Conservation (phyloP, 805 yeast genomes). For the Cyberlindnera japonica region DNA sequence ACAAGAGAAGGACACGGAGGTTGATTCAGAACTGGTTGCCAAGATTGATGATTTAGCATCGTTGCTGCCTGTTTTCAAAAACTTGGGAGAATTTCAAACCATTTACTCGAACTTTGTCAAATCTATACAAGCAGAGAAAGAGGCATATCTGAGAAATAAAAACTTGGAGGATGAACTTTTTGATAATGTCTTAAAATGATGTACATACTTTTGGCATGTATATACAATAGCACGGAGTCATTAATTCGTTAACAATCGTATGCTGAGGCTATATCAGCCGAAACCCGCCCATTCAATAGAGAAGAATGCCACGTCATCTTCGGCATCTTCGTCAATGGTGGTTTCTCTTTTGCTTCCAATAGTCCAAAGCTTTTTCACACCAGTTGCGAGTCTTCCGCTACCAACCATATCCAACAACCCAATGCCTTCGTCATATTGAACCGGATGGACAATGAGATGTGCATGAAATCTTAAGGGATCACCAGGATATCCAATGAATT, state of each 20-base stretch:
- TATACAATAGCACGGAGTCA: no score
- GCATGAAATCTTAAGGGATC: conserved; percentile 91
- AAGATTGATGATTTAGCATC: conserved; percentile 46
- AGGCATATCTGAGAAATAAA: conserved; percentile 31
- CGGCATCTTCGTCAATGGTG: conserved; percentile 17
- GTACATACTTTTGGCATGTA: no score
- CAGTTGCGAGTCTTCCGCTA: conserved; percentile 90
- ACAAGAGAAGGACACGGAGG: conserved; percentile 28
- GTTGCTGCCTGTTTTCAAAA: conserved; percentile 50
- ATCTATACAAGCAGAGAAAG: conserved; percentile 37
- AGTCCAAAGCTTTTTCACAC: conserved; percentile 84
- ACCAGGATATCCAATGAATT: conserved; percentile 87
- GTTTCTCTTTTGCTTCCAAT: conserved; percentile 41
- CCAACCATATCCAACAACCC: conserved; percentile 59
- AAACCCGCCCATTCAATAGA: conserved; percentile 97
- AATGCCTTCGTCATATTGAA: conserved; percentile 47
- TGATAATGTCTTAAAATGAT: conserved; percentile 14
- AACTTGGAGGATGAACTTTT: conserved; percentile 25
- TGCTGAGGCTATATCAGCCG: conserved; percentile 47
- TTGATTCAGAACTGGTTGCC: conserved; percentile 34
- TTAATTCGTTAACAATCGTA: no score
- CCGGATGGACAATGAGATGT: conserved; percentile 64
- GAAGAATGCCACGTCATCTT: conserved; percentile 41
- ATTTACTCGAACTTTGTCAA: conserved; percentile 46
- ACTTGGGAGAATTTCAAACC: conserved; percentile 46